These are phyloP conservation scores for Mortierella hygrophila DNA, from an alignment of 192 early-diverging fungal genomes.

Conservation along the genomic window DNA sequence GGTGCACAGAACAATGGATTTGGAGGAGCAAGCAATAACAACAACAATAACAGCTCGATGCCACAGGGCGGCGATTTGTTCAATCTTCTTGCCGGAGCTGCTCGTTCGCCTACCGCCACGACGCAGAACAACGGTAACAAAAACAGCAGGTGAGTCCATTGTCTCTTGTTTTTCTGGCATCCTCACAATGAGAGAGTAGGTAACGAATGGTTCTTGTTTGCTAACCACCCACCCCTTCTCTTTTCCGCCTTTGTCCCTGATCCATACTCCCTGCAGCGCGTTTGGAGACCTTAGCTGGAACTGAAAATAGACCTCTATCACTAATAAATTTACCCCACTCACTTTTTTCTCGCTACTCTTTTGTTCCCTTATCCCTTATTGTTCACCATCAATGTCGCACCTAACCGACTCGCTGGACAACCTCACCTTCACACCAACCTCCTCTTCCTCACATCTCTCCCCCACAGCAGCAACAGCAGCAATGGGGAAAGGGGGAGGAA, in stretches of 20 bases:
- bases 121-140: conserved; percentile 33
- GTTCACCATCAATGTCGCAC: background rate
- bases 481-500: too few species aligned
- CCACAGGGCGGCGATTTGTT: conserved; percentile 54
- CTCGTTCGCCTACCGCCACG: conserved; percentile 18
- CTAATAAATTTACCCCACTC: background rate
- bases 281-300: conserved; percentile 54
- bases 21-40: conserved; percentile 9
- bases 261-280: conserved; percentile 11
- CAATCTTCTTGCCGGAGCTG: conserved; percentile 32
- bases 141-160: conserved; percentile 32
- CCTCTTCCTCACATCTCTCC: background rate
- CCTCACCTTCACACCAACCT: background rate
- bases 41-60: conserved; percentile 10
- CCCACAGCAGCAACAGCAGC: background rate
- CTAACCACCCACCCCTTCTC: conserved; percentile 1
- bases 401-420: background rate
- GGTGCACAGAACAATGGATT: conserved; percentile 4
- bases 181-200: background rate
- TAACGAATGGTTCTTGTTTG: background rate
- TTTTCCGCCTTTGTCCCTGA: background rate
- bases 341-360: background rate
- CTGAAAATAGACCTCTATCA: conserved; percentile 3
- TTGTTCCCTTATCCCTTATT: background rate
- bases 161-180: background rate